These are phyloP conservation scores for Sporothrix brasiliensis DNA, from an alignment of 2,329 filamentous ascomycete species.

Conservation along the genomic window DNA sequence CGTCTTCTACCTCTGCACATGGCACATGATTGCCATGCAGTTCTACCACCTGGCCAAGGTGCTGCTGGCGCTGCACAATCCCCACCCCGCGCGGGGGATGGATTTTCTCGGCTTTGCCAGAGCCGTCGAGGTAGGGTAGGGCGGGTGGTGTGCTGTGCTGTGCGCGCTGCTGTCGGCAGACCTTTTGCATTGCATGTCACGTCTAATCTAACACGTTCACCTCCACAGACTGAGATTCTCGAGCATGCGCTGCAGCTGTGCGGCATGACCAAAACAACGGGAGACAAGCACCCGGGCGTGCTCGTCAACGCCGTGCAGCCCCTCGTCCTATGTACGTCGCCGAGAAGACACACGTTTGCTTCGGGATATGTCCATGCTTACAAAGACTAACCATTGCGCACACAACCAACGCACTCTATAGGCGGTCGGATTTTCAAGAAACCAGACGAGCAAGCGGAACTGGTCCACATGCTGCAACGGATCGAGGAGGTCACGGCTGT, in stretches of 20 bases:
- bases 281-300: constrained; percentile 18
- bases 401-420: not conserved
- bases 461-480: constrained; percentile 2
- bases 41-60: constrained; percentile 22
- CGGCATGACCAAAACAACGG: constrained; percentile 20
- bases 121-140: not conserved
- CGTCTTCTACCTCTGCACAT: constrained; percentile 12
- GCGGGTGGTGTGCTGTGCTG: too few species aligned
- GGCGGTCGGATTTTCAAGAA: constrained; percentile 20
- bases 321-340: constrained; percentile 18
- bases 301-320: constrained; percentile 24
- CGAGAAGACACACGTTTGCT: not conserved
- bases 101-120: constrained; percentile 12
- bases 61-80: constrained; percentile 17
- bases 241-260: constrained; percentile 19
- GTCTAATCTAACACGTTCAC: too few species aligned
- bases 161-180: too few species aligned
- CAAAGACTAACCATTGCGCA: not conserved
- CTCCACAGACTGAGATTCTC: constrained; percentile 19
- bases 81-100: constrained; percentile 12
- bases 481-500: constrained; percentile 20
- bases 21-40: constrained; percentile 24
- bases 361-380: not conserved
- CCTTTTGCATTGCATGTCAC: too few species aligned
- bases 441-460: constrained; percentile 12